These are phyloP conservation scores for Colletotrichum musae DNA, from an alignment of 2,329 filamentous ascomycete species.

Conservation along the genomic window DNA sequence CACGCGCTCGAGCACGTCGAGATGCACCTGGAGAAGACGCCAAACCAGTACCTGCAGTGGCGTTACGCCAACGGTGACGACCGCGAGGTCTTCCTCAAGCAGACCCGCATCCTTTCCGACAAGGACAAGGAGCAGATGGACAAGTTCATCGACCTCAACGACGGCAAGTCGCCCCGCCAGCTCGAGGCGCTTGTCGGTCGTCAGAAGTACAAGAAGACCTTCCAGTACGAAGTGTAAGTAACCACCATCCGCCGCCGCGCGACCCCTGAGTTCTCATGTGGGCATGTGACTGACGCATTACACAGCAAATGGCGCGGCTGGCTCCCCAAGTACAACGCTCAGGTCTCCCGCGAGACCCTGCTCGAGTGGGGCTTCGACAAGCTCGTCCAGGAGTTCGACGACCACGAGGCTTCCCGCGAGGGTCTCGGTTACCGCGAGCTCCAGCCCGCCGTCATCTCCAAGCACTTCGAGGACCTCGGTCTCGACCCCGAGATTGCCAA, in stretches of 20 bases:
- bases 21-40: constrained; percentile 99
- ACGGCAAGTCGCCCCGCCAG: constrained; percentile 83
- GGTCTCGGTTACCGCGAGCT: constrained; percentile 96
- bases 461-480: constrained; percentile 98
- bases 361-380: constrained; percentile 90
- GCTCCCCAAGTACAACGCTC: constrained; percentile 93
- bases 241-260: not conserved
- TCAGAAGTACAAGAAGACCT: constrained; percentile 99
- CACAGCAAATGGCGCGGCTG: constrained; percentile 88
- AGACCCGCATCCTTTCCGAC: constrained; percentile 89
- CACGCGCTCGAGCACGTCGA: constrained; percentile 99
- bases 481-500: constrained; percentile 98
- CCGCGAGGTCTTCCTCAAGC: constrained; percentile 97
- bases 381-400: constrained; percentile 97
- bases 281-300: constrained; percentile 45
- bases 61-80: constrained; percentile 98
- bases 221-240: constrained; percentile 93
- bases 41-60: constrained; percentile 99
- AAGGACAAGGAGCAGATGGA: constrained; percentile 93
- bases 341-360: constrained; percentile 94
- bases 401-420: constrained; percentile 98
- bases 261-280: constrained; percentile 26
- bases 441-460: constrained; percentile 92
- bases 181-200: constrained; percentile 94
- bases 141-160: constrained; percentile 86